Evolutionary conservation across 192 early-diverging fungal species (phyloP).

Genomic region (Helicostylum pulchrum): DNA sequence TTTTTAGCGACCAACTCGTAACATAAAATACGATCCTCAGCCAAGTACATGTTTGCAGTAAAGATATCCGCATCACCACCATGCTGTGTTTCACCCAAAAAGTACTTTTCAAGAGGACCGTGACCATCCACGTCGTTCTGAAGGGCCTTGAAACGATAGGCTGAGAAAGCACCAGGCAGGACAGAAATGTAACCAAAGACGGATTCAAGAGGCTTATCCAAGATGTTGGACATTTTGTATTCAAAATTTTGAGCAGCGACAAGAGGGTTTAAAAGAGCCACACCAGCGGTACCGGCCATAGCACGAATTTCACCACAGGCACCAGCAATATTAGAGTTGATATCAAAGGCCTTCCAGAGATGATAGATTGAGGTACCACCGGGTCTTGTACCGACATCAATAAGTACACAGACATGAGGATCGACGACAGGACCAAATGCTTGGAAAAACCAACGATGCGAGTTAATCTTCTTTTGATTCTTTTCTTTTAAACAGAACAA

Average conservation of each 20-base stretch:
- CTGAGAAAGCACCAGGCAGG: conserved; percentile 79
- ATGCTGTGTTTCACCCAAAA: conserved; percentile 71
- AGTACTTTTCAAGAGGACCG: conserved; percentile 71
- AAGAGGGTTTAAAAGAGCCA: conserved; percentile 63
- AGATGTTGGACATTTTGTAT: conserved; percentile 75
- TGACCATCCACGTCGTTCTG: conserved; percentile 52
- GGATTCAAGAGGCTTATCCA: conserved; percentile 77
- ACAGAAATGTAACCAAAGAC: conserved; percentile 85
- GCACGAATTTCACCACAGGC: conserved; percentile 83
- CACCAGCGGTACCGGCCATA: conserved; percentile 48
- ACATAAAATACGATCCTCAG: conserved; percentile 75
- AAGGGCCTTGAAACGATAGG: conserved; percentile 72
- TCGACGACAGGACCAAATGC: conserved; percentile 57
- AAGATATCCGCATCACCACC: conserved; percentile 60
- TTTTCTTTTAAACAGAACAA: conserved; percentile 91
- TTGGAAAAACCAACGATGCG: conserved; percentile 71
- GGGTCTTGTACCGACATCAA: conserved; percentile 82
- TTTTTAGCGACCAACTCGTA: conserved; percentile 76
- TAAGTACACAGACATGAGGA: conserved; percentile 58
- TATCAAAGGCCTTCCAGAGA: conserved; percentile 81
- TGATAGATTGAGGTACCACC: conserved; percentile 66
- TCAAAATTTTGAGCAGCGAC: conserved; percentile 84
- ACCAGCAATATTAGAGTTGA: conserved; percentile 68
- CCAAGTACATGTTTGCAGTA: conserved; percentile 66
- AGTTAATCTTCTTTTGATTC: conserved; percentile 90